phyloP scores from a whole-genome alignment of 495 filamentous ascomycete genomes.

The Podospora bellae-mahoneyi region DNA sequence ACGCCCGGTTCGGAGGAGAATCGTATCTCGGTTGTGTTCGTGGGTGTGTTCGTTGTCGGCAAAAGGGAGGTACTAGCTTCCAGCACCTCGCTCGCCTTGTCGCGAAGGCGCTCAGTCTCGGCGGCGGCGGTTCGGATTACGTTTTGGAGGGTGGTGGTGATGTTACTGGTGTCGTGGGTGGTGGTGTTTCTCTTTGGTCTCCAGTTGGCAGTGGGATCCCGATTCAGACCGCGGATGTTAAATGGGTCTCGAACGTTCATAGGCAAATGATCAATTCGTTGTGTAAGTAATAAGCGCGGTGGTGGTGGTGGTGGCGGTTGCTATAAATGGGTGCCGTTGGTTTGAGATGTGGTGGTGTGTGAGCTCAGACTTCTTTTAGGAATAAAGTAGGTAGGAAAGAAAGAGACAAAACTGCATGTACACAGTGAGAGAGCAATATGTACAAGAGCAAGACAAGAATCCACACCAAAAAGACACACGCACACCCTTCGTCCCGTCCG shows the following conservation, averaged over 20 bases:
- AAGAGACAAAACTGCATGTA: not conserved
- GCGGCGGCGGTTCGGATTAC: conserved; percentile 22
- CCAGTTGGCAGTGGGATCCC: conserved; percentile 19
- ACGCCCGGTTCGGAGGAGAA: not conserved
- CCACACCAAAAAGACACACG: not conserved
- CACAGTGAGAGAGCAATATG: not conserved
- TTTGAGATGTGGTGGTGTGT: not conserved
- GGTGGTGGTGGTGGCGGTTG: not conserved
- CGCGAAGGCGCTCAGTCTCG: conserved; percentile 18
- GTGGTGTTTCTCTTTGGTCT: conserved; percentile 12
- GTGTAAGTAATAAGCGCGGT: not conserved
- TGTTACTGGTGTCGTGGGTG: conserved; percentile 8
- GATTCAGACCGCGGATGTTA: conserved; percentile 19
- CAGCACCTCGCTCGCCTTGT: conserved; percentile 16
- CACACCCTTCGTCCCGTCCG: not conserved
- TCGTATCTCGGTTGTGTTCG: not conserved
- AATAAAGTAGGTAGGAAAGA: not conserved
- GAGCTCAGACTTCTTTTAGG: not conserved
- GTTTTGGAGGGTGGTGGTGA: conserved; percentile 14
- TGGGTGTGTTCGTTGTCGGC: not conserved
- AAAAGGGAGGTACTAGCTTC: conserved; percentile 10
- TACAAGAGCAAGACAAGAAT: conserved; percentile 2
- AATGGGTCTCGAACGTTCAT: conserved; percentile 26
- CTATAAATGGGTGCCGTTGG: not conserved
- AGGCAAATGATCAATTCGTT: not conserved